Evolutionary conservation across 1,284 basidiomycete genomes (phyloP), one percentile per base, ranked within the genome.

Genomic region (Leccinum fuscescens): DNA sequence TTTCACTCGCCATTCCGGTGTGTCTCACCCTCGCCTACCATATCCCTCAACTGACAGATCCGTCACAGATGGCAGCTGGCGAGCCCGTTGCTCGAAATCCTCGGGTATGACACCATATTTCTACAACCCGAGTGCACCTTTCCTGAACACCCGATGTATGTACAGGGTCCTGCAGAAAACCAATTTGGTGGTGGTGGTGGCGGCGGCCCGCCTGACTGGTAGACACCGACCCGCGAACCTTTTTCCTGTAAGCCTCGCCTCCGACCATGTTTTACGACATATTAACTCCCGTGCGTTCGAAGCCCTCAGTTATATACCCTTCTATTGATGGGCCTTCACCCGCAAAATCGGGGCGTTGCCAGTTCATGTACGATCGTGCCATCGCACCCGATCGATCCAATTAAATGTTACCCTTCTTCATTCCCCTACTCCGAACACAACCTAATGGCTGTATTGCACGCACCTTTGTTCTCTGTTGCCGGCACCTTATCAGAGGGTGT

Each of bases 1-100:
- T 69, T 27, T 73, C 72, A 0, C 17, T 64, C 8, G 69, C 72
- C 7, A 2, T 57, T 20, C 73, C 73, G 3, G 72, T 71, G 33
- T 29, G 70, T 42, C 27, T 6, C 44, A 12, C 2, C 46, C 4
- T 8, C 9, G 1, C 17, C 11, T 14, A 2, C 15, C 11, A 44
- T 14, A 2, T 7, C 7, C 8, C 12, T 33, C 20, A 14, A 17
- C 58, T 61, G 5, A 72, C 20, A 6, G 0, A 9, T 12, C 17
- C 48, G 1, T 44, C 50, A 1, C 15, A 74, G 72, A 61, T 57
- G 54, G 31, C 57, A 58, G 57, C 37, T 9, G 11, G 42, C 46
- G 54, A 65, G 22, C 44, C 8, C 4, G 52, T 55, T 4, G 54
- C 50, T 37, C 66, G 62, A 33, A 37, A 52, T 11, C 15, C 46